Evolutionary conservation across 768 basidiomycete species (phyloP), one percentile per base, ranked within the genome.

Genomic region (Podaxis rugospora): DNA sequence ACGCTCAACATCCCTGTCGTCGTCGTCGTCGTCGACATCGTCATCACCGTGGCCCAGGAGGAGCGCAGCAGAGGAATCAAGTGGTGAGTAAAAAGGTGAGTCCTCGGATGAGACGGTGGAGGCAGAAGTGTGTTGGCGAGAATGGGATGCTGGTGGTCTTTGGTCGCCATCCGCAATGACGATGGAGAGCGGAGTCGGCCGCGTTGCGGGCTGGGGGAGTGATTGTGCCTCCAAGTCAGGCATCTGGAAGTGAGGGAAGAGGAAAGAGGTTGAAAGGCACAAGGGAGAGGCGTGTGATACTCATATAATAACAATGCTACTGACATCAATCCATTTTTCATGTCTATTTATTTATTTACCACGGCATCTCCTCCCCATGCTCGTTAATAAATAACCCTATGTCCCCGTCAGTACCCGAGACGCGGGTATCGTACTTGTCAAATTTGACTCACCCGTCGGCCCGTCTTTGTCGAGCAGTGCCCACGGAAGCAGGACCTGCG

Each of bases 31-130:
- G 18, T 56, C n/a, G n/a, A n/a, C 66, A 18, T 80, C 77, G 23
- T 84, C 83, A 13, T 75, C 73, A 67, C 86, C 78, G 51, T 85
- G 83, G 37, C 88, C 81, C 32, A 89, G 82, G 56, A 89, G 81
- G 51, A 90, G 81, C 16, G 84, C 84, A 13, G 87, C 76, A 37
- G 81, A 76, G 27, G 76, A 76, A 64, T 77, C 75, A 5, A 73
- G 65, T 37, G 69, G 70, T 2, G 74, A 68, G 23, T 74, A 64
- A 25, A 57, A 51, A 10, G 70, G 71, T 40, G 69, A 70, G 44
- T 59, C 66, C 59, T 66, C 64, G 52, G 59, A 55, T 25, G 42
- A 54, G 14, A 42, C 9, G 14, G 50, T 28, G 23, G 52, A 61
- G 36, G 16, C 44, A 39, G 21, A 14, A 1, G 53, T 55, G 16